Conservation (phyloP, 164 flowering plant genomes). For the Tinospora cordifolia region DNA sequence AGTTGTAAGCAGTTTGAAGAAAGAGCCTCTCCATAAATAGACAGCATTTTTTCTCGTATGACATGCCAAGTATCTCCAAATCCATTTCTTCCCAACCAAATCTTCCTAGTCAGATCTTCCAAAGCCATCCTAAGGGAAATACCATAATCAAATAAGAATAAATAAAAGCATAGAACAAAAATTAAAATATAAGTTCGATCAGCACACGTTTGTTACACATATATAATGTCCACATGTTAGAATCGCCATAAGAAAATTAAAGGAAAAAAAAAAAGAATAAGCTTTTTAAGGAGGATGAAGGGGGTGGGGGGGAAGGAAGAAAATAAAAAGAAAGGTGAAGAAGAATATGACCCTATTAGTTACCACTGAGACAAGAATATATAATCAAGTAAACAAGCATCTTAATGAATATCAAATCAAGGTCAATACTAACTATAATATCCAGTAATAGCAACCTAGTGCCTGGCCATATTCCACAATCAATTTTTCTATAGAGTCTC, state of each 20-base stretch:
- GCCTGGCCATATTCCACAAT: too few relatives aligned
- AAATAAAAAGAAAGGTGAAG: not conserved
- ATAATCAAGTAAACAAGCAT: not conserved
- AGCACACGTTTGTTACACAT: not conserved
- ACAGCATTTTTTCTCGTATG: constrained; percentile 41
- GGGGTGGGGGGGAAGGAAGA: not conserved
- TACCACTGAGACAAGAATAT: too few relatives aligned
- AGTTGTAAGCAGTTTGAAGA: constrained; percentile 59
- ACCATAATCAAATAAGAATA: constrained; percentile 11
- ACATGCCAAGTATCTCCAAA: constrained; percentile 51
- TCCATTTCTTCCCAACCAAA: constrained; percentile 37
- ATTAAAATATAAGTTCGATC: not conserved
- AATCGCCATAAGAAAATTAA: not conserved
- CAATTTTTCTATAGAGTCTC: too few relatives aligned
- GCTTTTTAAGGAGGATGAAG: too few relatives aligned
- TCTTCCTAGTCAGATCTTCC: constrained; percentile 55
- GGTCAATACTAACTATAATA: too few relatives aligned
- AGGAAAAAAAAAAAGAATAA: too few relatives aligned
- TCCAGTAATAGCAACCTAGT: too few relatives aligned
- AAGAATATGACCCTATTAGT: not conserved
- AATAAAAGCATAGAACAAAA: constrained; percentile 9
- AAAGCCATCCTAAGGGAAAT: constrained; percentile 42
- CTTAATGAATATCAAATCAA: not conserved
- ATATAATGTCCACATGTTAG: not conserved
- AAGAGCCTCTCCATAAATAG: constrained; percentile 63